Conservation (phyloP, 208 protist genomes). For the Trichomonas vaginalis region DNA sequence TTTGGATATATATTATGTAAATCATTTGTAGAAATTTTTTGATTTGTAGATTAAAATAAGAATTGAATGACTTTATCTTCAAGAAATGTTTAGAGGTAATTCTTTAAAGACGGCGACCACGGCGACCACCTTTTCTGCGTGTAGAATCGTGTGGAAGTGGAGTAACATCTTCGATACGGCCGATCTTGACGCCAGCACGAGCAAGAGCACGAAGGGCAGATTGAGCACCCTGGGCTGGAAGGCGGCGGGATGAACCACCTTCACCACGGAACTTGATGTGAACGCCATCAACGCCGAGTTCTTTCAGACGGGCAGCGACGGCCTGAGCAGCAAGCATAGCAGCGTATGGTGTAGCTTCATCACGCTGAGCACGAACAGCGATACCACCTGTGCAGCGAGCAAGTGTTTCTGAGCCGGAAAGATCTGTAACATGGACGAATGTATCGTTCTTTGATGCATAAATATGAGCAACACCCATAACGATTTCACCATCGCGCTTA, state of each 20-base stretch:
- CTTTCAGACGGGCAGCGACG: slow-evolving; percentile 74
- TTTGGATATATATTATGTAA: no score
- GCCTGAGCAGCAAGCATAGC: slow-evolving; percentile 99
- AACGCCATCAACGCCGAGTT: background rate
- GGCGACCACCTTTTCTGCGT: slow-evolving; percentile 64
- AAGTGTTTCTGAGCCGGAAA: slow-evolving; percentile 94
- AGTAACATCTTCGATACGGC: slow-evolving; percentile 99
- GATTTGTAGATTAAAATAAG: no score
- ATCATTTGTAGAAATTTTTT: no score
- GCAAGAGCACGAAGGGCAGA: slow-evolving; percentile 96
- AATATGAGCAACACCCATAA: slow-evolving; percentile 97
- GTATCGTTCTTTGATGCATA: slow-evolving; percentile 99
- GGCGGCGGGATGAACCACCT: background rate
- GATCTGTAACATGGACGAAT: slow-evolving; percentile 99
- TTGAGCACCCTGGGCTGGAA: slow-evolving; percentile 66
- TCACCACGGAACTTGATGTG: background rate
- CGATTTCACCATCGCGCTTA: slow-evolving; percentile 46
- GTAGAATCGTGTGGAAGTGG: slow-evolving; percentile 97
- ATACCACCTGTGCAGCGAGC: slow-evolving; percentile 94
- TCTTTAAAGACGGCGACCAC: slow-evolving; percentile 40
- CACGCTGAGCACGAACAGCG: slow-evolving; percentile 99
- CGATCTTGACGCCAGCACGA: slow-evolving; percentile 95
- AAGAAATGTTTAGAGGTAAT: no score
- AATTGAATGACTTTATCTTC: no score
- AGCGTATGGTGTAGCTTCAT: slow-evolving; percentile 99